These are phyloP conservation scores for Galerina marginata DNA, from an alignment of 768 basidiomycete species.

Conservation along the genomic window DNA sequence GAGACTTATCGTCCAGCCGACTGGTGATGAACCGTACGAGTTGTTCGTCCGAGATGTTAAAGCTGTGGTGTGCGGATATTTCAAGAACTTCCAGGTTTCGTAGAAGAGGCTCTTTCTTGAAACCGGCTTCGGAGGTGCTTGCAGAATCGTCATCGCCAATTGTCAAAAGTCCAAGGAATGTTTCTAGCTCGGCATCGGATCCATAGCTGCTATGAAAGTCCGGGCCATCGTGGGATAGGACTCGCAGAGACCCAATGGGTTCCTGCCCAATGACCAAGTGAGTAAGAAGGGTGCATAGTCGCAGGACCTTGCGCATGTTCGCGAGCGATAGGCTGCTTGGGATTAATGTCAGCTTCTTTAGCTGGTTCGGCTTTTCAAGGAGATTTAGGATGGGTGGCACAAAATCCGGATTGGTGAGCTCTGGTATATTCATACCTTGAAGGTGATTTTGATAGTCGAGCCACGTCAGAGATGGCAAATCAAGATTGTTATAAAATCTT, in stretches of 20 bases:
- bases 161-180: neutral
- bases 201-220: too few species aligned
- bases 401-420: neutral
- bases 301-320: neutral
- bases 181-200: neutral
- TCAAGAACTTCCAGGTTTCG: neutral
- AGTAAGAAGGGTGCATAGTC: neutral
- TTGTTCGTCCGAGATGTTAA: neutral
- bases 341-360: neutral
- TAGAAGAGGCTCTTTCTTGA: neutral
- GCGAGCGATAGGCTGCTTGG: neutral
- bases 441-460: neutral
- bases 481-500: neutral
- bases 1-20: neutral
- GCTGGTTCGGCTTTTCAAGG: neutral
- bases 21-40: neutral
- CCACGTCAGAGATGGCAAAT: neutral
- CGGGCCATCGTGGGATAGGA: neutral
- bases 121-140: too few species aligned
- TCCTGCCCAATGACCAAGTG: conserved; percentile 1
- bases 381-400: neutral
- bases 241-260: neutral
- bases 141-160: too few species aligned
- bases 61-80: neutral
- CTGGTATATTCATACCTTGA: neutral